Evolutionary conservation across 352 stramenopile species (phyloP).

Genomic region (Phytophthora niederhauseri): DNA sequence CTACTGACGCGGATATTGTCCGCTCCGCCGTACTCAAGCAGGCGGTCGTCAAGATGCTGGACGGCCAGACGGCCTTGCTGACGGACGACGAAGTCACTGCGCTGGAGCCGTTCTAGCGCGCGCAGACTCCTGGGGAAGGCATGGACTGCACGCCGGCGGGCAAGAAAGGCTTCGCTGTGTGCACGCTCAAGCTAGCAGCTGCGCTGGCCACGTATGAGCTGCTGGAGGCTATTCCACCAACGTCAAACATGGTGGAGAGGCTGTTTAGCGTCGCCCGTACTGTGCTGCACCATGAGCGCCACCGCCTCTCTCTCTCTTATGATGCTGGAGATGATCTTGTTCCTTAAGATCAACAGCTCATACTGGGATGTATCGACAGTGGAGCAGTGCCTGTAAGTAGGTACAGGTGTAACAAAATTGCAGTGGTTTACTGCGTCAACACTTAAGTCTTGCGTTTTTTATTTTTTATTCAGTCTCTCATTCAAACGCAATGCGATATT

Average conservation of each 20-base stretch:
- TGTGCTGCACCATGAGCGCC: conserved; percentile 6
- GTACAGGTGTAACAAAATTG: not conserved
- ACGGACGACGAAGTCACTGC: not conserved
- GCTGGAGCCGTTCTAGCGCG: not conserved
- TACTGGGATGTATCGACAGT: conserved; percentile 2
- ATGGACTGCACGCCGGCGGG: too few relatives aligned
- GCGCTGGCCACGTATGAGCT: not conserved
- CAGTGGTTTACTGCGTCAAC: not conserved
- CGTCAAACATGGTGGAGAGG: conserved; percentile 13
- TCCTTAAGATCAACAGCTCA: conserved; percentile 4
- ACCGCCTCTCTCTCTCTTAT: conserved; percentile 6
- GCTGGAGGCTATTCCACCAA: not conserved
- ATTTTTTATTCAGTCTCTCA: not conserved
- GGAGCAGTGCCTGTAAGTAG: not conserved
- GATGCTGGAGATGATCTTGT: conserved; percentile 11
- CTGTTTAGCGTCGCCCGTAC: conserved; percentile 6
- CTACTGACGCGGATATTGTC: conserved; percentile 7
- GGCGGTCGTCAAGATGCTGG: not conserved
- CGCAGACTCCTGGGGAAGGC: not conserved
- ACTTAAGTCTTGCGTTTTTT: not conserved
- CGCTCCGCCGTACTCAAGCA: conserved; percentile 3
- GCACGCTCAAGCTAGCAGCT: not conserved
- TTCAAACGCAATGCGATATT: not conserved
- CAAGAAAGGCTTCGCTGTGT: not conserved
- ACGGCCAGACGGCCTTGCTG: not conserved